Evolutionary conservation across 164 flowering plant genomes (phyloP).

Genomic region (Chloranthus sessilifolius): DNA sequence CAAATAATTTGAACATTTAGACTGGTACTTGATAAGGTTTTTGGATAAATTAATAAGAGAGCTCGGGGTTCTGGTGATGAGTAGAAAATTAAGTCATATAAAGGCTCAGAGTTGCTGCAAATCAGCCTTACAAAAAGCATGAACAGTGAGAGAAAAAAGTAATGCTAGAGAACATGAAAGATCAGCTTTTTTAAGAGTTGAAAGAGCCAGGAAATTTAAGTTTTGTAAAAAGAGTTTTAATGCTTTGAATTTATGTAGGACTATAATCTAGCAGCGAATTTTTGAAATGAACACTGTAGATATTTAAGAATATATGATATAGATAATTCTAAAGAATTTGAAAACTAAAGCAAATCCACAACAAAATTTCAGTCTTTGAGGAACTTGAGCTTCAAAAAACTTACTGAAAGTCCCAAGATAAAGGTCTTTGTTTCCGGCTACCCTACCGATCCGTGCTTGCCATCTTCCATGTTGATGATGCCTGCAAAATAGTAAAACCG

Average conservation of each 20-base stretch:
- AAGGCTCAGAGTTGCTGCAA: slow-evolving; percentile 13
- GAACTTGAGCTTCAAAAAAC: slow-evolving; percentile 20
- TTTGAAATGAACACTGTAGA: too few relatives aligned
- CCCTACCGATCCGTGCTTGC: slow-evolving; percentile 92
- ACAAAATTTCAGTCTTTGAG: not conserved
- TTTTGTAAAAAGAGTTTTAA: too few relatives aligned
- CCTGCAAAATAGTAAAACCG: slow-evolving; percentile 26
- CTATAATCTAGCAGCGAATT: not conserved
- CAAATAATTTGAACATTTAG: not conserved
- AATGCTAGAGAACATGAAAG: slow-evolving; percentile 12
- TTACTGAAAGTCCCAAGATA: slow-evolving; percentile 88
- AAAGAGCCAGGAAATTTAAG: not conserved
- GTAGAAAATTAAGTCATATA: slow-evolving; percentile 17
- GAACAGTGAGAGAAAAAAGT: slow-evolving; percentile 8
- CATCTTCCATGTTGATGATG: slow-evolving; percentile 95
- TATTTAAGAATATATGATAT: too few relatives aligned
- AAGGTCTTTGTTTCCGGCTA: slow-evolving; percentile 92
- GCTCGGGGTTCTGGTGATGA: not conserved
- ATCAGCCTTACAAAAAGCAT: slow-evolving; percentile 25
- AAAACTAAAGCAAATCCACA: not conserved
- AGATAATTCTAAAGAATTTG: too few relatives aligned
- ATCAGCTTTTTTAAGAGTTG: slow-evolving; percentile 10
- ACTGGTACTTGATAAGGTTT: not conserved
- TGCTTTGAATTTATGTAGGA: not conserved
- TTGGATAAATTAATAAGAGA: not conserved